Evolutionary conservation across 192 early-diverging fungal genomes (phyloP), one percentile per base, ranked within the genome.

Genomic region (Coemansia sp.): DNA sequence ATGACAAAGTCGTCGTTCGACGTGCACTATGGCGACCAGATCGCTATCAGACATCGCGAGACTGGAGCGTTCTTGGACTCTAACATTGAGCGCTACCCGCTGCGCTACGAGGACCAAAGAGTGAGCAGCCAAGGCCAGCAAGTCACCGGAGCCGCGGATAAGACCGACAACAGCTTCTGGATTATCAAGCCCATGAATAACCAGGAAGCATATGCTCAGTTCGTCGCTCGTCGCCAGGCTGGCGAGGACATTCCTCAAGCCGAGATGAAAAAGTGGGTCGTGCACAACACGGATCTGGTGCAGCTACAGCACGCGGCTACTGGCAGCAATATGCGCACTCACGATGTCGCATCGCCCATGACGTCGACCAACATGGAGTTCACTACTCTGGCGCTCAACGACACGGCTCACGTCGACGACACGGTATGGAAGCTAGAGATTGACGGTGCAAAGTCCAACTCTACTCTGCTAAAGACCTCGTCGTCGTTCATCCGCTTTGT

Each of bases 21-120:
- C 31, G 83, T 99, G 39, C 88, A 87, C 31, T 99, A 90, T 62
- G 84, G 85, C 59, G 88, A 95, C 57, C 88, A 88, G 53, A 88
- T 98, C 61, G 86, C 86, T 3, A 65, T 99, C 35, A 84, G 85
- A 33, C 95, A 97, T 76, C 86, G 87, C 57, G 87, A 91, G 43
- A 90, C 91, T 3, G 80, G 81, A 2, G 88, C 73, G 4, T 93
- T 82, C 63, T 84, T 99, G 31, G 91, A 96, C 73, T 97, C 96
- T 1, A 89, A 91, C 66, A 4, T 58, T 6, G 79, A 87, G 13
- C 73, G 82, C 28, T 98, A 98, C 71, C 97, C 97, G 8, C 73
- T 95, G 16, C 86, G 89, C 59, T 97, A 99, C 77, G 90, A 95
- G 6, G 94, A 97, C 78, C 89, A 90, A 42, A 88, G 95, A 16